Conservation (phyloP, 169 alveolate species). For the Besnoitia besnoiti region DNA sequence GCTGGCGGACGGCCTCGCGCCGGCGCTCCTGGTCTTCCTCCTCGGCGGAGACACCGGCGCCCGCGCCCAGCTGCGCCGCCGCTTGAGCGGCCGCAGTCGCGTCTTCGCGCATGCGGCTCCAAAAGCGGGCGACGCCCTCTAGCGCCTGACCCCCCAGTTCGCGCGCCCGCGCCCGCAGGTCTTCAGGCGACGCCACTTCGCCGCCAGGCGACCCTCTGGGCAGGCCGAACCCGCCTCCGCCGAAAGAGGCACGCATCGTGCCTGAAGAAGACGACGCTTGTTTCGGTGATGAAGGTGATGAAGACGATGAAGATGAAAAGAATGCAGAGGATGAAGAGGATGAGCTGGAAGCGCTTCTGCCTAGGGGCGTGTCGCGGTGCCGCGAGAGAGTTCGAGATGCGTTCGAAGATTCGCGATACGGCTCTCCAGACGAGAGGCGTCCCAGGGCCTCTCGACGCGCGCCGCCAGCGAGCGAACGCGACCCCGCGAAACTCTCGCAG, state of each 20-base stretch:
- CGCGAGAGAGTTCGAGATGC: no score
- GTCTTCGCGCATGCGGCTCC: conserved; percentile 17
- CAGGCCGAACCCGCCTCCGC: not conserved
- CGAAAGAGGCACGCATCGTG: no score
- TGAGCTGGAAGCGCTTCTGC: no score
- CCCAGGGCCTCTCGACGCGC: no score
- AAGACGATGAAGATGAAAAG: not conserved
- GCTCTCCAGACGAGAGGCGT: no score
- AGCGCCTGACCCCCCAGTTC: conserved; percentile 12
- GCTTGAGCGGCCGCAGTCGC: conserved; percentile 31
- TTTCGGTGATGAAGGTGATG: not conserved
- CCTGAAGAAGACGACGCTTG: not conserved
- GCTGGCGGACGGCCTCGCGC: not conserved
- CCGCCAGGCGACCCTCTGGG: not conserved
- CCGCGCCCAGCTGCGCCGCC: not conserved
- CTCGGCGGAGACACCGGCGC: not conserved
- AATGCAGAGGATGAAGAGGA: no score
- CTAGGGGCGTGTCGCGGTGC: no score
- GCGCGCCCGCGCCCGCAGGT: conserved; percentile 20
- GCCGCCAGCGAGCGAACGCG: no score
- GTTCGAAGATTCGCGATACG: no score
- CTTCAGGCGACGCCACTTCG: not conserved
- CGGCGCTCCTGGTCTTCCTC: not conserved
- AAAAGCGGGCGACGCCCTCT: not conserved
- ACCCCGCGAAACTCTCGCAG: no score